Evolutionary conservation across 2,329 filamentous ascomycete species (phyloP).

Genomic region (Pseudocercospora vitis): DNA sequence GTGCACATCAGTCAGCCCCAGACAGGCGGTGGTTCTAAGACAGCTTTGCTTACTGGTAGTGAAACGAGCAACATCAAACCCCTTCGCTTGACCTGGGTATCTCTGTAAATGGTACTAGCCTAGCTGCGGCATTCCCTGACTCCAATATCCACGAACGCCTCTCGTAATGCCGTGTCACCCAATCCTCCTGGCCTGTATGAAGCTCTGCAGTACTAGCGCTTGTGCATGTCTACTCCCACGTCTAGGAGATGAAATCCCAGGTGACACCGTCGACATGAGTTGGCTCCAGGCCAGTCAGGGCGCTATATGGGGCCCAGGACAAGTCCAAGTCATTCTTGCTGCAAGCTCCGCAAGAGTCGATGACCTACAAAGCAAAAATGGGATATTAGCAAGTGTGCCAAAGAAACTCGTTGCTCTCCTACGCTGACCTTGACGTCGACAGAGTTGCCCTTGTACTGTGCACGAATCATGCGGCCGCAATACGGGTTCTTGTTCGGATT

Average conservation of each 20-base stretch:
- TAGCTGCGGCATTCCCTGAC: slow-evolving; percentile 5
- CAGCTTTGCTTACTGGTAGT: neutral
- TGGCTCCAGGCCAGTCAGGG: slow-evolving; percentile 14
- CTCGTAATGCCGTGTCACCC: neutral
- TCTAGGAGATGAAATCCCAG: slow-evolving; percentile 3
- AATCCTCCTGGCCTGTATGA: no score
- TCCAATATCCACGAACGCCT: neutral
- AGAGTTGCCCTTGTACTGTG: slow-evolving; percentile 52
- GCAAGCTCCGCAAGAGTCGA: slow-evolving; percentile 64
- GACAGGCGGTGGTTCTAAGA: neutral
- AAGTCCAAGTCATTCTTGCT: slow-evolving; percentile 44
- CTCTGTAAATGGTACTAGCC: slow-evolving; percentile 4
- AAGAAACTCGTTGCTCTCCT: no score
- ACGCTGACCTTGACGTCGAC: slow-evolving; percentile 63
- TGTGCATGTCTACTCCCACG: no score
- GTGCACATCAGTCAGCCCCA: neutral
- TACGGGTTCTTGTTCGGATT: slow-evolving; percentile 64
- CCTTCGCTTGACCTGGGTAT: slow-evolving; percentile 2
- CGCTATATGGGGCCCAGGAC: slow-evolving; percentile 13
- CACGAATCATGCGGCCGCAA: slow-evolving; percentile 66
- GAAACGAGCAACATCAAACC: neutral
- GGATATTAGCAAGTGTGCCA: neutral
- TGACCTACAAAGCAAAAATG: slow-evolving; percentile 45
- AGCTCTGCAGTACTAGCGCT: no score
- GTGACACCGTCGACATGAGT: no score